A percentile compares a stretch with the other conserved stretches of the same genome.
phyloP scores from a whole-genome alignment of 495 filamentous ascomycete species.

The Daldinia decipiens region DNA sequence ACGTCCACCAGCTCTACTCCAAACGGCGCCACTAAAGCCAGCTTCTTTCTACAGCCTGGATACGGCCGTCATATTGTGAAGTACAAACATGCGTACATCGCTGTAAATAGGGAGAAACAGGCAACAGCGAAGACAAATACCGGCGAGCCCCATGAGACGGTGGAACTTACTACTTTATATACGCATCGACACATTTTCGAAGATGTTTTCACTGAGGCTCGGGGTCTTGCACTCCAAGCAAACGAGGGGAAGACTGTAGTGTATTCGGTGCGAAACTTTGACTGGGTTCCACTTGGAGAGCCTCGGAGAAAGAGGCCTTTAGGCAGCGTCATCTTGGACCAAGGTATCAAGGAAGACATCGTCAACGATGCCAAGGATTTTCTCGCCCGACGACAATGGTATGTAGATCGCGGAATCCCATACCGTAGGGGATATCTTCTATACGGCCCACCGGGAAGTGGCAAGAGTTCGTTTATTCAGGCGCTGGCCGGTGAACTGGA shows the following conservation, averaged over 20 bases:
- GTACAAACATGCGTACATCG: constrained; percentile 81
- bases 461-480: constrained; percentile 97
- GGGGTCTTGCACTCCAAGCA: constrained; percentile 74
- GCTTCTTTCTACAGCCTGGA: constrained; percentile 89
- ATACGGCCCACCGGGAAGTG: constrained; percentile 92
- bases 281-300: constrained; percentile 87
- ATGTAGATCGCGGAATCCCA: constrained; percentile 92
- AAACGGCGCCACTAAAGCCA: constrained; percentile 73
- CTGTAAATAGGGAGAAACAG: constrained; percentile 84
- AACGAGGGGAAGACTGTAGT: constrained; percentile 95
- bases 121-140: constrained; percentile 74
- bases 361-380: constrained; percentile 88
- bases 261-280: constrained; percentile 81
- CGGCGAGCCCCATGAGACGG: constrained; percentile 91
- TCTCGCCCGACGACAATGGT: constrained; percentile 81
- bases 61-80: constrained; percentile 87
- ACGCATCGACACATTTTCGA: constrained; percentile 85
- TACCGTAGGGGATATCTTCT: constrained; percentile 94
- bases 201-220: constrained; percentile 85
- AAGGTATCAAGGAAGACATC: constrained; percentile 87
- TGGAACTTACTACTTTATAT: constrained; percentile 92
- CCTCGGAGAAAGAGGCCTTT: constrained; percentile 88
- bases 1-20: constrained; percentile 68
- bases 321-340: constrained; percentile 85
- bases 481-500: constrained; percentile 91